Conservation (phyloP, 441 rosid species). For the Arabidopsis hybrid region DNA sequence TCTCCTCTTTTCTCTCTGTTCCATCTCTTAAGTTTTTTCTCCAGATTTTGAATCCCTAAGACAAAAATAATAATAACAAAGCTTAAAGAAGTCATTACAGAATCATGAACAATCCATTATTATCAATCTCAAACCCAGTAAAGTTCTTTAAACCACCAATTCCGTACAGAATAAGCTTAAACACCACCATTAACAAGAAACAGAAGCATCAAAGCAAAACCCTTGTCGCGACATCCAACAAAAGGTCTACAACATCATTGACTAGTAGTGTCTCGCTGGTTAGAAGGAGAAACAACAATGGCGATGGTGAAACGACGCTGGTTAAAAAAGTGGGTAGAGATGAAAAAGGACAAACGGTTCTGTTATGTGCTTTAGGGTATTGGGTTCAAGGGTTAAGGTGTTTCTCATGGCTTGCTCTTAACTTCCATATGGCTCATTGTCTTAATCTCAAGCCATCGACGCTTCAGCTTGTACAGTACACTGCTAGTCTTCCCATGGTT, state of each 20-base stretch:
- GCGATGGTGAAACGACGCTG: constrained; percentile 42
- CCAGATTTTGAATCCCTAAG: neutral
- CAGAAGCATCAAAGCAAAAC: constrained; percentile 24
- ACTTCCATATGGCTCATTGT: constrained; percentile 74
- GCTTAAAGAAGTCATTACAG: neutral
- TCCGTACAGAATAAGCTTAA: neutral
- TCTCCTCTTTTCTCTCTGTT: constrained; percentile 16
- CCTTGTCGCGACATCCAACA: constrained; percentile 20
- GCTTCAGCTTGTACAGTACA: constrained; percentile 76
- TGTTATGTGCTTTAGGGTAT: constrained; percentile 77
- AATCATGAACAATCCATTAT: constrained; percentile 31
- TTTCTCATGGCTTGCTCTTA: constrained; percentile 87
- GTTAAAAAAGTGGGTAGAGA: constrained; percentile 47
- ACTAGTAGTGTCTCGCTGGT: constrained; percentile 44
- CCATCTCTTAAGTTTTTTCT: neutral
- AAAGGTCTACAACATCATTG: constrained; percentile 29
- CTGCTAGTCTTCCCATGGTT: constrained; percentile 77
- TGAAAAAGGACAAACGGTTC: constrained; percentile 47
- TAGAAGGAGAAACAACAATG: constrained; percentile 33
- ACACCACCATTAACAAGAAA: constrained; percentile 28
- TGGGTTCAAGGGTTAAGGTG: constrained; percentile 85
- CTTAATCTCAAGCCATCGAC: constrained; percentile 67
- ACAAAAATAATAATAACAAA: neutral
- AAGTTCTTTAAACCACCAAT: constrained; percentile 30
- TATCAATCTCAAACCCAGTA: constrained; percentile 26